Conservation (phyloP, 73 alveolate species). For the Symbiodinium pilosum region DNA sequence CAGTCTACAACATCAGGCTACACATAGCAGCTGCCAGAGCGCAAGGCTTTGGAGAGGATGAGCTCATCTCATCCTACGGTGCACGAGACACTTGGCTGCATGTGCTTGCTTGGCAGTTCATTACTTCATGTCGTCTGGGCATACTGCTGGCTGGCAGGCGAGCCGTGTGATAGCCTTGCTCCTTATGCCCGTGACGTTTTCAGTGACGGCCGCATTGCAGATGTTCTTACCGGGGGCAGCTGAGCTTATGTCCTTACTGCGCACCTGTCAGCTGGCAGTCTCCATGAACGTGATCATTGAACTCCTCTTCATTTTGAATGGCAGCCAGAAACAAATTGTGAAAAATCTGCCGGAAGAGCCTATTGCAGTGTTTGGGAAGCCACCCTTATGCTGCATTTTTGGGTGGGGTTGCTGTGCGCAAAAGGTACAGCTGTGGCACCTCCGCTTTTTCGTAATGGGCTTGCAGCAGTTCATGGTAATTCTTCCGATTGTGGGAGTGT, state of each 20-base stretch:
- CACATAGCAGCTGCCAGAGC: slow-evolving; percentile 44
- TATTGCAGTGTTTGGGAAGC: background rate
- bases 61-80: slow-evolving; percentile 62
- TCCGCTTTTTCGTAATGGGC: slow-evolving; percentile 6
- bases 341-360: slow-evolving; percentile 29
- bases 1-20: slow-evolving; percentile 2
- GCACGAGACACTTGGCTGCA: slow-evolving; percentile 17
- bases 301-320: slow-evolving; percentile 51
- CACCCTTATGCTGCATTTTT: background rate
- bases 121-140: background rate
- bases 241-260: slow-evolving; percentile 45
- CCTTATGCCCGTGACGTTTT: slow-evolving; percentile 31
- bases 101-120: background rate
- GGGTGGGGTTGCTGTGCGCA: background rate
- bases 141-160: background rate
- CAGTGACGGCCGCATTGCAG: slow-evolving; percentile 25
- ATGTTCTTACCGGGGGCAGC: slow-evolving; percentile 62
- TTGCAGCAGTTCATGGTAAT: slow-evolving; percentile 59
- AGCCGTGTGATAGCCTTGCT: slow-evolving; percentile 47
- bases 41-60: slow-evolving; percentile 70
- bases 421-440: background rate
- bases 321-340: slow-evolving; percentile 70
- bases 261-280: slow-evolving; percentile 45
- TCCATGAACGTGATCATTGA: slow-evolving; percentile 37
- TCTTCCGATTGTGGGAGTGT: slow-evolving; percentile 38